Evolutionary conservation across 2,329 filamentous ascomycete genomes (phyloP).

Genomic region (Pseudogymnoascus sp.): DNA sequence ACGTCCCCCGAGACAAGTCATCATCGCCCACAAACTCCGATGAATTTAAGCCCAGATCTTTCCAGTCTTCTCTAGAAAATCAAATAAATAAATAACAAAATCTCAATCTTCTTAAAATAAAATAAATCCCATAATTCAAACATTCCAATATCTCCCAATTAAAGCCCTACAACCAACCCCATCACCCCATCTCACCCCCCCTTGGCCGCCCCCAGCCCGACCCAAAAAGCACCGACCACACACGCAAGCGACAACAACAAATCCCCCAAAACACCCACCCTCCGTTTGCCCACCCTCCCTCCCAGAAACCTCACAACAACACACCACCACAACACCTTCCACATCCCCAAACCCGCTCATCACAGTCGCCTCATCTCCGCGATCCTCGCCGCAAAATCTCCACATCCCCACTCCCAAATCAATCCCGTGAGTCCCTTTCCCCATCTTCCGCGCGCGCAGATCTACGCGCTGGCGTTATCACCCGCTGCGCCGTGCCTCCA

Average conservation of each 20-base stretch:
- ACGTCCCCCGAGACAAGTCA: background rate
- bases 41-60: background rate
- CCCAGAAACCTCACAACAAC: background rate
- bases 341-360: background rate
- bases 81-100: background rate
- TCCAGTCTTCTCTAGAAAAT: background rate
- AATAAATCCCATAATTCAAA: background rate
- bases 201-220: background rate
- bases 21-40: background rate
- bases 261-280: conserved; percentile 1
- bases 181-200: background rate
- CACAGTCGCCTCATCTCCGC: background rate
- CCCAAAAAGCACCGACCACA: conserved; percentile 7
- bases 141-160: background rate
- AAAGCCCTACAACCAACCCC: background rate
- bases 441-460: background rate
- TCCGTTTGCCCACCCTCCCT: conserved; percentile 1
- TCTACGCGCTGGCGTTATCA: background rate
- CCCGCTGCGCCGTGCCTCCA: background rate
- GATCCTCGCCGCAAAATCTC: background rate
- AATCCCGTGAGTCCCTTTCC: background rate
- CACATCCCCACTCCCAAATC: background rate
- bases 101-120: background rate
- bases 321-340: background rate
- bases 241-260: conserved; percentile 2